Evolutionary conservation across 257 asterid species (phyloP).

Genomic region (Datura wrightii): DNA sequence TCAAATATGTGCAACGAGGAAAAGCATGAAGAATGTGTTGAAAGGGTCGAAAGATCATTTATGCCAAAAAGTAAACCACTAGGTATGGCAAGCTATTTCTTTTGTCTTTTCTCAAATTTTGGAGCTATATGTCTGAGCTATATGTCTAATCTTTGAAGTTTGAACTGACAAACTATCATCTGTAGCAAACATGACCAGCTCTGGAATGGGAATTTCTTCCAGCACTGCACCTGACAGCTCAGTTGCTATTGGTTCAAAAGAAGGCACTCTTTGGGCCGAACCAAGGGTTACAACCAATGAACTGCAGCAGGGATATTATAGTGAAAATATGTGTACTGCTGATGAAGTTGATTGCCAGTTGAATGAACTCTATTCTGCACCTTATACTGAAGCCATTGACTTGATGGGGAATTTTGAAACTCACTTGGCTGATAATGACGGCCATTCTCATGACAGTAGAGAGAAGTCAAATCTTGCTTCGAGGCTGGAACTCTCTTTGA

Average conservation of each 20-base stretch:
- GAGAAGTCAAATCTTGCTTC: conserved; percentile 39
- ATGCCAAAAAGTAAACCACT: conserved; percentile 24
- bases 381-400: conserved; percentile 66
- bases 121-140: not conserved
- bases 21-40: conserved; percentile 42
- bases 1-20: conserved; percentile 39
- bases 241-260: conserved; percentile 19
- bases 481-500: conserved; percentile 72
- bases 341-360: conserved; percentile 15
- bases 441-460: conserved; percentile 36
- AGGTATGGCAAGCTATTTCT: conserved; percentile 7
- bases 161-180: conserved; percentile 22
- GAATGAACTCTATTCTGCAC: conserved; percentile 15
- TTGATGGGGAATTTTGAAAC: conserved; percentile 81
- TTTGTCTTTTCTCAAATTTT: not conserved
- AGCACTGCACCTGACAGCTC: conserved; percentile 28
- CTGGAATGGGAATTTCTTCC: conserved; percentile 13
- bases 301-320: conserved; percentile 40
- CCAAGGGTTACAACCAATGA: not conserved
- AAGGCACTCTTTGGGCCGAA: conserved; percentile 19
- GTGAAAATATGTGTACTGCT: conserved; percentile 37
- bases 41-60: conserved; percentile 18
- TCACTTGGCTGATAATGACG: conserved; percentile 47
- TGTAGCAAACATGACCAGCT: conserved; percentile 26
- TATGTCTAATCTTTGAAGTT: not conserved